These are phyloP conservation scores for Lupinus albus DNA, from an alignment of 306 rosid species.

Conservation along the genomic window DNA sequence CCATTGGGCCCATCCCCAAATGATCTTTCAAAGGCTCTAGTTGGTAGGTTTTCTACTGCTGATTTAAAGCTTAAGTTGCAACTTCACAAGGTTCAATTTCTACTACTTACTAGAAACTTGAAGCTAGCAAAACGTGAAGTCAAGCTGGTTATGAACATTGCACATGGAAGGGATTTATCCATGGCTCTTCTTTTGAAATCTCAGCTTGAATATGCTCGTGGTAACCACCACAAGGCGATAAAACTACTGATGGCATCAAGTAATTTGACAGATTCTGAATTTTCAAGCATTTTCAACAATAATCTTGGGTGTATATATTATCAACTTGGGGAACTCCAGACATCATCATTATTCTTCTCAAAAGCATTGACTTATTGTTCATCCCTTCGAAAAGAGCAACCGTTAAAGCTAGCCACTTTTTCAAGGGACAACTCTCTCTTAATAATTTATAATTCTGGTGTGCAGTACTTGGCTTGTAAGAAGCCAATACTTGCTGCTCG, in stretches of 20 bases:
- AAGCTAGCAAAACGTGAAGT: conserved; percentile 96
- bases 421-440: conserved; percentile 84
- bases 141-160: conserved; percentile 91
- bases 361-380: conserved; percentile 77
- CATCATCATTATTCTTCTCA: conserved; percentile 81
- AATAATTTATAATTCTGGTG: conserved; percentile 81
- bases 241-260: conserved; percentile 89
- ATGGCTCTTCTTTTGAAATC: conserved; percentile 96
- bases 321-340: conserved; percentile 93
- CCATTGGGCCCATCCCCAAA: conserved; percentile 65
- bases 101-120: conserved; percentile 86
- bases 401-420: conserved; percentile 63
- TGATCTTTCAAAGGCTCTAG: conserved; percentile 67
- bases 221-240: conserved; percentile 94
- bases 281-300: conserved; percentile 82
- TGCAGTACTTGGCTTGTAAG: conserved; percentile 89
- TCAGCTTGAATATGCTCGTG: conserved; percentile 94
- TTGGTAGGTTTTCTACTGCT: conserved; percentile 67
- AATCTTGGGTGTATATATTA: conserved; percentile 93
- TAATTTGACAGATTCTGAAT: conserved; percentile 70
- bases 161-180: conserved; percentile 84
- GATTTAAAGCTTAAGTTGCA: conserved; percentile 92
- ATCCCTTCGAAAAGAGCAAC: conserved; percentile 77
- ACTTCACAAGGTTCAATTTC: conserved; percentile 84
- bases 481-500: conserved; percentile 88